Evolutionary conservation across 768 basidiomycete genomes (phyloP), one percentile per base, ranked within the genome.

Genomic region (Lentinula edodes): DNA sequence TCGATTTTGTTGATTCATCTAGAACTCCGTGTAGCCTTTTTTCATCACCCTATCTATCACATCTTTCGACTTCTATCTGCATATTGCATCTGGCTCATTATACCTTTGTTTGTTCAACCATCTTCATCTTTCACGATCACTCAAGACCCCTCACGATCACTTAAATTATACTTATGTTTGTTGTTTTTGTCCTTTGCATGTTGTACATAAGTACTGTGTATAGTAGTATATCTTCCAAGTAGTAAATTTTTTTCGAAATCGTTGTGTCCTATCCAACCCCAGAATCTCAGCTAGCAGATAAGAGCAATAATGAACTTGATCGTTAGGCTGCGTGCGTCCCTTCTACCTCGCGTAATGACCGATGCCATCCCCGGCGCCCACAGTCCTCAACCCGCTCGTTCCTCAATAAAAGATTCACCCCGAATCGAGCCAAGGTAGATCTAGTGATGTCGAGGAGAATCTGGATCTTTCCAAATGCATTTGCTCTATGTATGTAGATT

Each of bases 11-110:
- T 35, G 52, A 32, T 34, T 35, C 35, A 35, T 52, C n/a, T 36
- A 52, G 52, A 52, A 34, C 8, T 10, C 15, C 6, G 2, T 52
- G 52, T 52, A 52, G 52, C 52, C 35, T 13, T 52, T 13, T 52
- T 52, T 16, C 16, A 18, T 34, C 28, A 62, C 68, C 68, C 63
- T 55, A 42, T 57, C 45, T 61, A 52, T 57, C 53, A 63, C 53
- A 53, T 43, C 41, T 60, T 58, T 34, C 8, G 12, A 12, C 28
- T 52, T 52, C 36, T 38, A 32, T 15, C 35, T 8, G 32, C 36
- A 34, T 20, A 55, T 61, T 32, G 51, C 43, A 54, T 39, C 36
- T 39, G 18, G 18, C 45, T 54, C 8, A 36, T 53, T 50, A 32
- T 58, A 32, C 61, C 16, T 39, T 46, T 63, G 43, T 62, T 41